Evolutionary conservation across 2,329 filamentous ascomycete species (phyloP).

Genomic region (Botrytis medusae): DNA sequence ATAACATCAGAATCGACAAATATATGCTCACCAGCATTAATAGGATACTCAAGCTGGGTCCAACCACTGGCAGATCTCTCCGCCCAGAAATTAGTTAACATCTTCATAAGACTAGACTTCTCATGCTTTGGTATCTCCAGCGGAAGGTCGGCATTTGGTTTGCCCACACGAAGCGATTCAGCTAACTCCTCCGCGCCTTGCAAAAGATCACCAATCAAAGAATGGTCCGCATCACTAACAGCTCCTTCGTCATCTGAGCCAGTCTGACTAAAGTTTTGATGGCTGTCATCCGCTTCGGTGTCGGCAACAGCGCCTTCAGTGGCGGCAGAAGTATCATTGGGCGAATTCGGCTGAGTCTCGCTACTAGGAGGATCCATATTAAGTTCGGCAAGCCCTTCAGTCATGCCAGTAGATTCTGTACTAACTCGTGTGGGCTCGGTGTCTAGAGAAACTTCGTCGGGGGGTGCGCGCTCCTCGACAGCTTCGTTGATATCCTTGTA

Average conservation of each 20-base stretch:
- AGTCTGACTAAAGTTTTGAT: constrained; percentile 54
- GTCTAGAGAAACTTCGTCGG: constrained; percentile 52
- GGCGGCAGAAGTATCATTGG: constrained; percentile 35
- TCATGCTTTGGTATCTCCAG: constrained; percentile 88
- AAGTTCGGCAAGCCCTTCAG: constrained; percentile 37
- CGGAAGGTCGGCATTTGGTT: constrained; percentile 58
- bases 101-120: constrained; percentile 89
- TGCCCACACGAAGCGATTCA: constrained; percentile 54
- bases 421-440: constrained; percentile 37
- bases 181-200: constrained; percentile 63
- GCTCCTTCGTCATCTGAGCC: constrained; percentile 68
- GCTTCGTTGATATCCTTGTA: constrained; percentile 93
- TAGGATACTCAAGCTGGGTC: constrained; percentile 87
- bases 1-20: constrained; percentile 97
- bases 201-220: constrained; percentile 66
- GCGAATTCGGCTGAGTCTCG: constrained; percentile 31
- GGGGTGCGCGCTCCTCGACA: constrained; percentile 73
- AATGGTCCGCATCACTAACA: constrained; percentile 71
- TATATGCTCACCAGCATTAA: constrained; percentile 85
- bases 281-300: constrained; percentile 46
- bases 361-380: constrained; percentile 28
- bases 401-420: constrained; percentile 33
- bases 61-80: constrained; percentile 95
- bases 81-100: constrained; percentile 97
- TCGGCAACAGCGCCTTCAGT: constrained; percentile 38